Evolutionary conservation across 768 basidiomycete genomes (phyloP), one percentile per base, ranked within the genome.

Genomic region (Boletus reticuloceps): DNA sequence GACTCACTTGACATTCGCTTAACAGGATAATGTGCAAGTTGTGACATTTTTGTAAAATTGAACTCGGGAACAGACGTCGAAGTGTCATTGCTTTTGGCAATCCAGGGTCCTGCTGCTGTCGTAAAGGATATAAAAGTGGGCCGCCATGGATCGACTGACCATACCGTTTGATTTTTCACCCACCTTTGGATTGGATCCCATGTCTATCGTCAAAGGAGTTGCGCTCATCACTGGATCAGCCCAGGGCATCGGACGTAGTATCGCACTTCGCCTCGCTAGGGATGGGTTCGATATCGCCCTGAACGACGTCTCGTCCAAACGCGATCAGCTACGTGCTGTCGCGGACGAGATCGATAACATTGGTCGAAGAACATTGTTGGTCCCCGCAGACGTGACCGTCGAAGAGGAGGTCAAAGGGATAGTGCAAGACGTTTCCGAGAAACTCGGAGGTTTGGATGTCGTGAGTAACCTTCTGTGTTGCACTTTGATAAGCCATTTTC

Each of bases 401-500:
- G 79, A 82, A 45, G 58, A 54, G 3, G 69, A 78, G 6, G 80
- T 83, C 4, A 65, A 75, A 48, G 54, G 14, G 6, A 69, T 81
- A 66, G 67, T 83, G 4, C 64, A 70, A 25, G 55, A 56, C 5
- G 64, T 64, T 16, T 66, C 65, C 16, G 47, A 61, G 5, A 60
- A 60, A 27, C 62, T 80, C 6, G 80, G 79, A 1, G 62, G 73
- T 4, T 57, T 82, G 25, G 77, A 82, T 56, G 77, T 79, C 22
- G 80, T 79, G 48, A 59, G 44, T n/a, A 19, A n/a, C 6, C 38
- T 19, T 14, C 38, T 19, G 17, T 39, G 34, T 6, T 19, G 29
- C 2, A 39, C 38, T 19, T 20, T 19, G 9, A 22, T 25, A 5
- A 41, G 2, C 10, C 12, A 6, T 20, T 10, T 19, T 41, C 11